Percentiles rank a stretch among this genome's conserved stretches.
phyloP scores from a whole-genome alignment of 129 eudicot species.

The Dittrichia graveolens region DNA sequence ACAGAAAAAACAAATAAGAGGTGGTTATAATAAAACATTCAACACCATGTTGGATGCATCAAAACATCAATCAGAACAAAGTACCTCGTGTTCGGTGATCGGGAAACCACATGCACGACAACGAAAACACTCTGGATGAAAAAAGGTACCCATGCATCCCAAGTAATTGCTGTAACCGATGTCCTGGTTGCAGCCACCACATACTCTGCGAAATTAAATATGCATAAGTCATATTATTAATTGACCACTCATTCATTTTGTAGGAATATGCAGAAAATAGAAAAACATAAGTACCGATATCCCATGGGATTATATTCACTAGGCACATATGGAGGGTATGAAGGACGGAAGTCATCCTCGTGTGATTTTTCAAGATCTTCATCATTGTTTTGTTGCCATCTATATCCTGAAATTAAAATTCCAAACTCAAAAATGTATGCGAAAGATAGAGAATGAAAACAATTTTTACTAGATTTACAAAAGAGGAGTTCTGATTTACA shows the following conservation, averaged over 20 bases:
- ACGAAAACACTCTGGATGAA: constrained; percentile 86
- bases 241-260: background rate
- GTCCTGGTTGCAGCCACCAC: constrained; percentile 87
- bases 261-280: constrained; percentile 1
- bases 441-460: background rate
- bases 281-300: constrained; percentile 47
- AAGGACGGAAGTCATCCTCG: constrained; percentile 49
- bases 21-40: constrained; percentile 6
- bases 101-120: constrained; percentile 83
- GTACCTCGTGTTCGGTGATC: constrained; percentile 90
- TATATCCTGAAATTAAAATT: constrained; percentile 47
- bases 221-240: constrained; percentile 10
- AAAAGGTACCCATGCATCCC: constrained; percentile 92
- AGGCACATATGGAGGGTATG: constrained; percentile 69
- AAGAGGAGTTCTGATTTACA: background rate
- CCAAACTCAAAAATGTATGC: background rate
- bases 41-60: constrained; percentile 11
- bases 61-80: background rate
- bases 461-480: background rate
- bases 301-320: constrained; percentile 51
- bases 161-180: constrained; percentile 74
- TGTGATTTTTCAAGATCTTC: constrained; percentile 62
- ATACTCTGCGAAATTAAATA: constrained; percentile 52
- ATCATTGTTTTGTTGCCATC: constrained; percentile 52
- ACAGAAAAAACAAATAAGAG: constrained; percentile 58